Evolutionary conservation across 1,139 yeast genomes (phyloP).

Genomic region (Kodamaea suecica): DNA sequence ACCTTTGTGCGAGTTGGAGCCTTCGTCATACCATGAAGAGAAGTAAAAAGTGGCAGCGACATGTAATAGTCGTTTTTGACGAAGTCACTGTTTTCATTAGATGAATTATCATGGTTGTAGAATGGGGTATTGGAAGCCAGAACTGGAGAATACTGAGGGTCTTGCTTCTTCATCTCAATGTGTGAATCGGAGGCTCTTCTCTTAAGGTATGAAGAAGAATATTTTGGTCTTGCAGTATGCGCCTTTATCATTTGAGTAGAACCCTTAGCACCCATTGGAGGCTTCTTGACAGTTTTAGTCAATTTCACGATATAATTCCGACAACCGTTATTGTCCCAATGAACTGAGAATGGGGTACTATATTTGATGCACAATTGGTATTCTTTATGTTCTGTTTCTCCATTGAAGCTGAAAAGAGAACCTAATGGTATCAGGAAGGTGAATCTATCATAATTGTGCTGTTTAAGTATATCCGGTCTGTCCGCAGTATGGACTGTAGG

Average conservation of each 20-base stretch:
- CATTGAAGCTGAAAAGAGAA: constrained; percentile 21
- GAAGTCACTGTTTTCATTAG: constrained; percentile 27
- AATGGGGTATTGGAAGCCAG: constrained; percentile 6
- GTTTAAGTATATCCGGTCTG: constrained; percentile 49
- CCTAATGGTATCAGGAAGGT: constrained; percentile 52
- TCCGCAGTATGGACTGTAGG: constrained; percentile 64
- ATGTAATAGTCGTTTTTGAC: constrained; percentile 36
- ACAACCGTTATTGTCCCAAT: constrained; percentile 73
- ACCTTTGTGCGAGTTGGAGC: neutral
- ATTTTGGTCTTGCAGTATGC: constrained; percentile 32
- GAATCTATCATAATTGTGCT: constrained; percentile 56
- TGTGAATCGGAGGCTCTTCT: constrained; percentile 35
- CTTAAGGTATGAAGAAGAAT: constrained; percentile 38
- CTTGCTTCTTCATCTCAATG: constrained; percentile 14
- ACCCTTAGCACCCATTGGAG: constrained; percentile 14
- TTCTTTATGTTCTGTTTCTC: constrained; percentile 18
- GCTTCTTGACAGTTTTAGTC: constrained; percentile 19
- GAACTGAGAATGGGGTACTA: constrained; percentile 46
- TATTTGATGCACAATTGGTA: constrained; percentile 61
- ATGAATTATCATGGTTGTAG: constrained; percentile 17
- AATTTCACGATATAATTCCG: constrained; percentile 59
- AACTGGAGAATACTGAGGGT: constrained; percentile 2
- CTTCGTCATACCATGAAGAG: constrained; percentile 8
- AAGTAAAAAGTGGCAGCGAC: constrained; percentile 38
- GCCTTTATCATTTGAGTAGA: constrained; percentile 20